Base-by-base conservation (phyloP, 2,329 filamentous ascomycete species). In the Trichoderma sp. region DNA sequence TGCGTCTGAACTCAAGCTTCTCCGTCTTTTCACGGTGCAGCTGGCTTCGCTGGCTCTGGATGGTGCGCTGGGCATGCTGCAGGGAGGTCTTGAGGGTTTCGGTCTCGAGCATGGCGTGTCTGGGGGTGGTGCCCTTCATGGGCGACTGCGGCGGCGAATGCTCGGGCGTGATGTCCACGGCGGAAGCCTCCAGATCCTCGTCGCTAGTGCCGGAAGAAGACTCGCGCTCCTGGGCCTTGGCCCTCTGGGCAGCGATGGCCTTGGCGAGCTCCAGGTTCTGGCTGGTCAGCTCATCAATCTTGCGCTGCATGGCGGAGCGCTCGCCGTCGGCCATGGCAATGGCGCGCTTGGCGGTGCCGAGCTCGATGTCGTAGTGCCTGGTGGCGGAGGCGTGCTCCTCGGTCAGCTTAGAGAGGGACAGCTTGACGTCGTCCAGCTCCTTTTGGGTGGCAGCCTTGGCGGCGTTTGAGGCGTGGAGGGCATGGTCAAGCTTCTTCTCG, bases 21-120 rank as follows among this genome's bases (percentile, higher is more conserved):
- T 99, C 95, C 0, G 94, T 97, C 87, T 98, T 99, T 77, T 99
- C 95, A 41, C 95, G 90, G 76, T 99, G 94, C 54, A 98, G 91
- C 72, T 93, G 96, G 76, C 90, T 93, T 78, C 96, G 93, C 71
- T 98, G 86, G 72, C 92, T 96, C 76, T 98, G 94, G 66, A 99
- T 97, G 79, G 96, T 97, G 65, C 94, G 88, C 76, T 98, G 95
- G 45, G 95, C 94, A 75, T 99, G 95, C 70, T 93, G 90, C 30
- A 98, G 84, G 28, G 94, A 97, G 62, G 93, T 96, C 80, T 95
- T 96, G 70, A 99, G 81, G 0, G 95, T 99, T 79, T 99, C 95
- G 0, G 92, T 90, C 77, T 99, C 95, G n/a, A 99, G 84, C 78
- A 92, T 89, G 44, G 91, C 89, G 77, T 97, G 94, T 26, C 95